phyloP scores from a whole-genome alignment of 1,284 basidiomycete genomes.

The Cutaneotrichosporon spelunceum region DNA sequence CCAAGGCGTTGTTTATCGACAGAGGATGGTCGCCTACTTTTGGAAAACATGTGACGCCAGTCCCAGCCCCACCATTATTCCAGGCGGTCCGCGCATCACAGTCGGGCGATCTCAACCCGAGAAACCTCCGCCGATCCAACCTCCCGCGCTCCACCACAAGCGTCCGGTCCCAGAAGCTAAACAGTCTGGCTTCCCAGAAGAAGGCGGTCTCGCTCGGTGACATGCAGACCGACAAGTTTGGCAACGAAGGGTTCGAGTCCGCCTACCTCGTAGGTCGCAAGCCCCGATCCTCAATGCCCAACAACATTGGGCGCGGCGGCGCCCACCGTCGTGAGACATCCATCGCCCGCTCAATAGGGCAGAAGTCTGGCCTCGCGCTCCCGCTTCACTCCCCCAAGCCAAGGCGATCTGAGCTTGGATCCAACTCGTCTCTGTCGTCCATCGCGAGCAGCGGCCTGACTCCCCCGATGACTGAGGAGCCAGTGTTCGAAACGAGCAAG shows the following conservation, averaged over 20 bases:
- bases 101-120: constrained; percentile 34
- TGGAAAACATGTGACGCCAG: not conserved
- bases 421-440: constrained; percentile 46
- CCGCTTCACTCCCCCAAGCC: constrained; percentile 36
- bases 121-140: constrained; percentile 11
- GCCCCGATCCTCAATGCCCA: constrained; percentile 17
- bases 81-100: constrained; percentile 33
- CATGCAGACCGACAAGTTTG: constrained; percentile 32
- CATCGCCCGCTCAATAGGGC: constrained; percentile 49
- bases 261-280: constrained; percentile 22
- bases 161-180: not conserved
- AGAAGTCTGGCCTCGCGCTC: constrained; percentile 49
- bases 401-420: constrained; percentile 39
- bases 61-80: constrained; percentile 33
- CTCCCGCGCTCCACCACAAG: not conserved
- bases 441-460: constrained; percentile 32
- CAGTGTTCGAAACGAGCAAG: constrained; percentile 17
- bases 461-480: constrained; percentile 38
- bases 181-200: constrained; percentile 28
- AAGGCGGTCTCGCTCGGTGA: constrained; percentile 46
- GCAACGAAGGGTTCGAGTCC: constrained; percentile 42
- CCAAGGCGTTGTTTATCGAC: constrained; percentile 14
- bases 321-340: constrained; percentile 19
- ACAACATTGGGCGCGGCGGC: constrained; percentile 1
- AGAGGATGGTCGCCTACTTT: constrained; percentile 12